These are phyloP conservation scores for Xanthoceras sorbifolium DNA, from an alignment of 345 rosid genomes.

Conservation along the genomic window DNA sequence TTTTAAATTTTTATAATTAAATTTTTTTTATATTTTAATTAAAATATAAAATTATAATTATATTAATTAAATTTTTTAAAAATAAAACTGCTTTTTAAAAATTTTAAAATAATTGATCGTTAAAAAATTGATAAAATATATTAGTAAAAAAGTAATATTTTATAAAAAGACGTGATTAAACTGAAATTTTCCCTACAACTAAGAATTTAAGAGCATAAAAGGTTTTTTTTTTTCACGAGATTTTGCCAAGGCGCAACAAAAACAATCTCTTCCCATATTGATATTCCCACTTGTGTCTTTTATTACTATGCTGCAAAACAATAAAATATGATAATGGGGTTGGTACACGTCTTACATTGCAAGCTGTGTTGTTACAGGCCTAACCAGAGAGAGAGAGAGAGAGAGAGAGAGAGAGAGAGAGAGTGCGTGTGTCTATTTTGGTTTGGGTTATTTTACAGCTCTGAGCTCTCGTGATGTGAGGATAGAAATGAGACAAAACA, in stretches of 20 bases:
- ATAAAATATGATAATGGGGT: not conserved
- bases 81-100: too few relatives aligned
- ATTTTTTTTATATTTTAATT: too few relatives aligned
- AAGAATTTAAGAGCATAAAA: too few relatives aligned
- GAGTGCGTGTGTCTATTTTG: not conserved
- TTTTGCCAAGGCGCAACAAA: conserved; percentile 13
- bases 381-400: not conserved
- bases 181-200: too few relatives aligned
- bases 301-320: not conserved
- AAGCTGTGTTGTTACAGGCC: conserved; percentile 21
- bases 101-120: too few relatives aligned
- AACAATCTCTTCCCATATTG: not conserved
- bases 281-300: conserved; percentile 5
- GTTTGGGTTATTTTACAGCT: conserved; percentile 16
- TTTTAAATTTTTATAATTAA: too few relatives aligned
- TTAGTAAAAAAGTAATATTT: too few relatives aligned
- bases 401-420: not conserved
- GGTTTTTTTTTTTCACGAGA: conserved; percentile 10
- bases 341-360: conserved; percentile 36
- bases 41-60: too few relatives aligned
- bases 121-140: too few relatives aligned
- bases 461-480: conserved; percentile 46
- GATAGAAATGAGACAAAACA: not conserved
- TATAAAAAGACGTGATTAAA: too few relatives aligned
- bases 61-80: too few relatives aligned